These are phyloP conservation scores for Somion occarium DNA, from an alignment of 1,284 basidiomycete species.

Conservation along the genomic window DNA sequence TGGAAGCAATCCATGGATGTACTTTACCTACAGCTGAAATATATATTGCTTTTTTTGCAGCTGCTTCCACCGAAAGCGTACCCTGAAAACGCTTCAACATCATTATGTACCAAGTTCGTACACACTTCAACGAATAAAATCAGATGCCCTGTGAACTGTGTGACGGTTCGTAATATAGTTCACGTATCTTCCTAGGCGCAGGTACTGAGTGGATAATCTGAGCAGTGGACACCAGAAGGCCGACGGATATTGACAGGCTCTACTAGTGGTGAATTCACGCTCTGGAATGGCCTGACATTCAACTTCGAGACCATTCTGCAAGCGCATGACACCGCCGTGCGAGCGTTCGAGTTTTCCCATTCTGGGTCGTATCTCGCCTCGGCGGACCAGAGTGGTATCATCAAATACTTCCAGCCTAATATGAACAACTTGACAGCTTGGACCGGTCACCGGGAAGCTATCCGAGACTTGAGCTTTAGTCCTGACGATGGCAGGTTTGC, in stretches of 20 bases:
- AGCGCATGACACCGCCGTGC: slow-evolving; percentile 93
- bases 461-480: slow-evolving; percentile 87
- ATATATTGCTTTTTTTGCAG: slow-evolving; percentile 39
- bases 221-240: slow-evolving; percentile 94
- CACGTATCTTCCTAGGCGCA: too few species aligned
- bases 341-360: slow-evolving; percentile 86
- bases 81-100: slow-evolving; percentile 83
- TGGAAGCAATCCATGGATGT: slow-evolving; percentile 18
- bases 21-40: slow-evolving; percentile 18
- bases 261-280: slow-evolving; percentile 95
- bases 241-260: slow-evolving; percentile 91
- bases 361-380: slow-evolving; percentile 90
- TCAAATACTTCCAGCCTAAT: slow-evolving; percentile 99
- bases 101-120: slow-evolving; percentile 91
- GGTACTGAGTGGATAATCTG: background rate
- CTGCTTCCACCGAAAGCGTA: slow-evolving; percentile 91
- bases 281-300: slow-evolving; percentile 99
- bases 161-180: slow-evolving; percentile 82
- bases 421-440: slow-evolving; percentile 98
- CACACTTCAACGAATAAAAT: slow-evolving; percentile 99
- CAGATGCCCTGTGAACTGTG: slow-evolving; percentile 93
- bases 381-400: slow-evolving; percentile 88
- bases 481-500: slow-evolving; percentile 92
- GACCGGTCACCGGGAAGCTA: slow-evolving; percentile 86
- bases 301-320: slow-evolving; percentile 99